phyloP scores from a whole-genome alignment of 768 basidiomycete genomes.

The Boletus rufocinnamomeus region DNA sequence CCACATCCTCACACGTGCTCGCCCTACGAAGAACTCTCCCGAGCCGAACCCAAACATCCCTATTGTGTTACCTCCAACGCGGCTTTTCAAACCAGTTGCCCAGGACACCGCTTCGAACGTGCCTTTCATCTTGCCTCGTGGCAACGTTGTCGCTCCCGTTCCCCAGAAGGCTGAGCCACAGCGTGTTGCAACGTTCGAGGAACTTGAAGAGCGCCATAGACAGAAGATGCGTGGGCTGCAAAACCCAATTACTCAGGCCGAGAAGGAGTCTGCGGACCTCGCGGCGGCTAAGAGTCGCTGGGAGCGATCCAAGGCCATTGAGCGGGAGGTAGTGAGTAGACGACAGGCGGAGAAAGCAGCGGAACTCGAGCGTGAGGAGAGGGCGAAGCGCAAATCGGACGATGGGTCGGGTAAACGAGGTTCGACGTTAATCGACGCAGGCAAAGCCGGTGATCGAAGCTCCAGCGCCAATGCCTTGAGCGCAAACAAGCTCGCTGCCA shows the following conservation, averaged over 20 bases:
- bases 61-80: slow-evolving; percentile 33
- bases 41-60: slow-evolving; percentile 33
- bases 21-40: slow-evolving; percentile 20
- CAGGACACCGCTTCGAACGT: slow-evolving; percentile 38
- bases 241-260: slow-evolving; percentile 78
- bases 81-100: slow-evolving; percentile 38
- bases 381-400: slow-evolving; percentile 45
- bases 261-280: slow-evolving; percentile 74
- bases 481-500: slow-evolving; percentile 56
- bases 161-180: slow-evolving; percentile 51
- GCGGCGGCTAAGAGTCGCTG: slow-evolving; percentile 77
- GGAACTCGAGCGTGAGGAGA: slow-evolving; percentile 50
- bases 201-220: slow-evolving; percentile 82
- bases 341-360: slow-evolving; percentile 71
- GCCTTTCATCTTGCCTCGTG: slow-evolving; percentile 48
- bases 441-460: slow-evolving; percentile 40
- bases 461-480: slow-evolving; percentile 43
- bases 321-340: slow-evolving; percentile 72
- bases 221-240: slow-evolving; percentile 84
- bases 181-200: slow-evolving; percentile 81
- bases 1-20: slow-evolving; percentile 25
- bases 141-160: slow-evolving; percentile 39
- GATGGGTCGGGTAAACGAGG: slow-evolving; percentile 43
- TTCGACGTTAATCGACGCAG: slow-evolving; percentile 31
- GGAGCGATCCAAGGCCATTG: slow-evolving; percentile 74